phyloP scores from a whole-genome alignment of 148 eudicot genomes.

The Diospyros lotus region DNA sequence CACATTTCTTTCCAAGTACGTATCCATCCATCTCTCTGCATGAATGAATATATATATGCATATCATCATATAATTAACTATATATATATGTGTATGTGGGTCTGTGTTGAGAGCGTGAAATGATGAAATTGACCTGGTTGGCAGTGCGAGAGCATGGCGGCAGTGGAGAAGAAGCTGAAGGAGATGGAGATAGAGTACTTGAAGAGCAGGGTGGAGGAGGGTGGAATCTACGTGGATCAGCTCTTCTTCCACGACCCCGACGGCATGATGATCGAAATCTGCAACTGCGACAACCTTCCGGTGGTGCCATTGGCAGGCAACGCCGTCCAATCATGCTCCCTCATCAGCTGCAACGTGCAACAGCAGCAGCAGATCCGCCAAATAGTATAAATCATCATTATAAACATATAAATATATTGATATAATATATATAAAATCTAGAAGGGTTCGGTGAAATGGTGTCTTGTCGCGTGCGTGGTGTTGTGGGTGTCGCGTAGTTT shows the following conservation, averaged over 20 bases:
- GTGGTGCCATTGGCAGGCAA: slow-evolving; percentile 26
- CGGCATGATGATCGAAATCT: slow-evolving; percentile 51
- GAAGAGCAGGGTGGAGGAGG: slow-evolving; percentile 35
- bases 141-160: slow-evolving; percentile 41
- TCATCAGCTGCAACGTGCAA: slow-evolving; percentile 8
- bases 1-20: slow-evolving; percentile 53
- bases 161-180: slow-evolving; percentile 28
- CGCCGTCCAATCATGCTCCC: slow-evolving; percentile 12
- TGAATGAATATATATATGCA: background rate
- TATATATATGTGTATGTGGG: no score
- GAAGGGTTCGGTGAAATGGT: no score
- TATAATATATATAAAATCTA: background rate
- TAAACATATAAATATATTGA: no score
- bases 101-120: background rate
- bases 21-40: background rate
- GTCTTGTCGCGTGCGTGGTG: no score
- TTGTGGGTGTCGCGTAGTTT: background rate
- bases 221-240: slow-evolving; percentile 38
- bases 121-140: background rate
- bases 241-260: slow-evolving; percentile 55
- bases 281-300: slow-evolving; percentile 43
- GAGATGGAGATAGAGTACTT: slow-evolving; percentile 35
- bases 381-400: background rate
- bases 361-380: background rate
- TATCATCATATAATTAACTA: background rate